Base-by-base conservation (phyloP, 2,329 filamentous ascomycete species). In the Dissoconium aciculare region DNA sequence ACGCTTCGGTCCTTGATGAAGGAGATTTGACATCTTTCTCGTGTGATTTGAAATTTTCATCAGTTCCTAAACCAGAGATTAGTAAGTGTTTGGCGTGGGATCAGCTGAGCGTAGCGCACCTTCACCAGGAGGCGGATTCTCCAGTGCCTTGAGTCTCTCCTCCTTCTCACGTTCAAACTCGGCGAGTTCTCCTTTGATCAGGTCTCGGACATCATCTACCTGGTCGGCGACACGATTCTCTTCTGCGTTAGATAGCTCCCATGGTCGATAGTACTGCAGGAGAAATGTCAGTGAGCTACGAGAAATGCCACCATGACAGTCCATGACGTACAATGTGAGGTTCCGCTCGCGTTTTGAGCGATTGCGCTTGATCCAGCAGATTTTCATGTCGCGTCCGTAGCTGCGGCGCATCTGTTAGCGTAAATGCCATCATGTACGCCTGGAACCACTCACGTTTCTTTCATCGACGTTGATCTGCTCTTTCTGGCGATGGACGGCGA, bases 191-290 rank as follows among this genome's bases (percentile, higher is more conserved):
- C 59, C 64, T 11, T 70, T 65, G 41, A 91, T 72, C 5, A 53
- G 62, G 1, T 60, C 63, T 51, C 83, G 67, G 11, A 69, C 70
- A 31, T 77, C 69, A 27, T 66, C 62, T 15, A 82, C 64, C 53
- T 93, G 85, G 4, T 67, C 60, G 27, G 74, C 67, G 49, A 94
- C 80, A 8, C 56, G 63, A 4, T 72, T 67, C 53, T 85, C 71
- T 52, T 94, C 78, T 26, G 70, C 64, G 4, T 61, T 53, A 17
- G 71, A 72, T 33, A 80, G 63, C 44, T 83, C 74, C 77, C 79
- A 91, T 1, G 87, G 87, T 27, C 77, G 74, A 55, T 89, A 94
- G 54, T 78, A 87, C 83, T 93, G 41, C 25, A 23, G 33, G n/a
- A n/a, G n/a, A n/a, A n/a, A n/a, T n/a, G 9, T 21, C 12, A 23